phyloP scores from a whole-genome alignment of 139 green algal species.

The Marvania coccoides region DNA sequence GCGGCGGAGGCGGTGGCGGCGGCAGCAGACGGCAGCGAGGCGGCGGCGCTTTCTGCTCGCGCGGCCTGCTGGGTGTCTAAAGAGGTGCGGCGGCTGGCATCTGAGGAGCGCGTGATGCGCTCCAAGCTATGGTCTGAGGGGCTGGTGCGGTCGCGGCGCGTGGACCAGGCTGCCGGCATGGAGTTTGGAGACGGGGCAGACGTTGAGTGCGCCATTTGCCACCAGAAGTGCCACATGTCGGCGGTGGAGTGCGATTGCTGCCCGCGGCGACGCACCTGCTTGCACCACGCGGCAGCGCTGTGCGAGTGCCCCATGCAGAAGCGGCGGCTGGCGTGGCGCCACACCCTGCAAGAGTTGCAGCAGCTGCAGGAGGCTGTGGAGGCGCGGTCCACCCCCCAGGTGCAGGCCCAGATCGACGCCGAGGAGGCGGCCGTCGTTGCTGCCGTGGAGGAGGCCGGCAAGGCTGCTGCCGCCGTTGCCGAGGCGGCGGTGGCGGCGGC shows the following conservation, averaged over 20 bases:
- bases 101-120: slow-evolving; percentile 48
- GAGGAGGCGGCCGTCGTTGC: neutral
- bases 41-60: neutral
- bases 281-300: slow-evolving; percentile 48
- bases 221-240: slow-evolving; percentile 25
- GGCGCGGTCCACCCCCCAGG: slow-evolving; percentile 1
- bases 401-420: neutral
- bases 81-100: slow-evolving; percentile 47
- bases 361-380: slow-evolving; percentile 8
- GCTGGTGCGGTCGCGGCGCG: neutral
- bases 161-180: slow-evolving; percentile 6
- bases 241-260: slow-evolving; percentile 60
- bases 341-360: slow-evolving; percentile 57
- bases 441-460: neutral
- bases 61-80: slow-evolving; percentile 29
- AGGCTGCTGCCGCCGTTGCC: neutral
- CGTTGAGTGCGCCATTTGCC: slow-evolving; percentile 43
- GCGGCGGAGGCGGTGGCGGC: neutral
- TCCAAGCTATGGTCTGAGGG: slow-evolving; percentile 46
- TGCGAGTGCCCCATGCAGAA: slow-evolving; percentile 53
- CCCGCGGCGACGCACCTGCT: slow-evolving; percentile 39
- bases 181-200: slow-evolving; percentile 18
- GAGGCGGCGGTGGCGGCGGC: neutral
- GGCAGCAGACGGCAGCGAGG: slow-evolving; percentile 6
- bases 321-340: slow-evolving; percentile 56